These are phyloP conservation scores for Luvunga scandens DNA, from an alignment of 345 rosid species.

Conservation along the genomic window DNA sequence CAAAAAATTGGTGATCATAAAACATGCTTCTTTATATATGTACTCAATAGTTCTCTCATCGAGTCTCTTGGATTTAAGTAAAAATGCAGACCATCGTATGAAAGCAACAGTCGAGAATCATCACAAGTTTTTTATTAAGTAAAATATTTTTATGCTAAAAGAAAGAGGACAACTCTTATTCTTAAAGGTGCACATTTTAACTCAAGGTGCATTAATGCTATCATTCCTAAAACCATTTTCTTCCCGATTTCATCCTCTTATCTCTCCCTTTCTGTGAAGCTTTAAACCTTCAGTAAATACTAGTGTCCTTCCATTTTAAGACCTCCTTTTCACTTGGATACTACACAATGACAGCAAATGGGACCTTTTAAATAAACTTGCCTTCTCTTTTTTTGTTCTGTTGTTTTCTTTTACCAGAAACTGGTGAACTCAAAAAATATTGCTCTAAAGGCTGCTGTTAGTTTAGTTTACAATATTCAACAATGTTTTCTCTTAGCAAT, in stretches of 20 bases:
- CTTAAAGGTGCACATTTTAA: background rate
- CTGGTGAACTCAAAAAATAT: too few species aligned
- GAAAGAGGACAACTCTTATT: background rate
- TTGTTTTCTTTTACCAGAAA: too few species aligned
- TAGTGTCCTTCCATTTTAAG: background rate
- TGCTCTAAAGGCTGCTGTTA: background rate
- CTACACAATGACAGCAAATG: background rate
- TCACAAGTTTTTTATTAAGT: background rate
- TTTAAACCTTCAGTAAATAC: background rate
- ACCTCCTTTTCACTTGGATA: background rate
- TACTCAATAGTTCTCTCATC: background rate
- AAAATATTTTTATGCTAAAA: background rate
- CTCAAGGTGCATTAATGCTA: background rate
- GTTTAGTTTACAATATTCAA: background rate
- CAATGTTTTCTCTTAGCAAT: background rate
- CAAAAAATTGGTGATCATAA: background rate
- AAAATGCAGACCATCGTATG: background rate
- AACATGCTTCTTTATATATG: background rate
- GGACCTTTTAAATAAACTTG: background rate
- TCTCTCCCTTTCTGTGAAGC: background rate
- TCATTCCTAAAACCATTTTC: background rate
- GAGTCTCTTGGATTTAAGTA: background rate
- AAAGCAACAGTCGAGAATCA: background rate
- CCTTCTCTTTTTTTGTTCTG: background rate
- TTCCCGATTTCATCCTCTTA: background rate